Evolutionary conservation across 2,329 filamentous ascomycete species (phyloP), one percentile per base, ranked within the genome.

Genomic region (Diplodia intermedia): DNA sequence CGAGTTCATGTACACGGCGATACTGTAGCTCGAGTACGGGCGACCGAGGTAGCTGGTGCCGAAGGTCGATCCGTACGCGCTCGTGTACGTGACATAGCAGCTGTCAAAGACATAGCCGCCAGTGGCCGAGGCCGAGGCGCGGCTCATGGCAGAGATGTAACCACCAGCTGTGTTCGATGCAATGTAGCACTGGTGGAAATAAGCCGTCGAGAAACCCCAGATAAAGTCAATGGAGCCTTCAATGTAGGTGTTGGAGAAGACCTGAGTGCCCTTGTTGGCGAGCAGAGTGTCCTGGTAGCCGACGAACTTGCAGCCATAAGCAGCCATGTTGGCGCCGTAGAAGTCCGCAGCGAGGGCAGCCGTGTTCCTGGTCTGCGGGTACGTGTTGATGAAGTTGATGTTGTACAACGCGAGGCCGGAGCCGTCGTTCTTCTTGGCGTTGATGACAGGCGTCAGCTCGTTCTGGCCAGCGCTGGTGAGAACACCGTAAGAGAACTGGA

Each of bases 211-310:
- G 76, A 84, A 78, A 38, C 86, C 82, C 72, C 88, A 88, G 70
- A 86, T 84, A 70, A 86, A 86, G 71, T 88, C 86, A 43, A 84
- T 83, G 7, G 85, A 83, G 15, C 86, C 86, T 47, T 84, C 81
- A 69, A 88, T 86, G 68, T 85, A 84, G 67, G 81, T 82, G 68
- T 83, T 82, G 31, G 81, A 84, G 72, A 86, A 88, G 61, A 65
- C 33, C 8, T 65, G 61, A 5, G 43, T 65, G 65, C 86, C 86
- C 70, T 78, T 79, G 71, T 75, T 71, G 14, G 73, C 70, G 14
- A 71, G 70, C 5, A 76, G 66, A 3, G 86, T 86, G 71, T 88
- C 86, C 75, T 88, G 85, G 70, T 83, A 84, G 23, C 85, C 85
- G 60, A 80, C 80, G 66, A 88, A 79, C 57, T 81, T 78, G 70